phyloP scores from a whole-genome alignment of 768 basidiomycete species.

The Termitomyces sp. region DNA sequence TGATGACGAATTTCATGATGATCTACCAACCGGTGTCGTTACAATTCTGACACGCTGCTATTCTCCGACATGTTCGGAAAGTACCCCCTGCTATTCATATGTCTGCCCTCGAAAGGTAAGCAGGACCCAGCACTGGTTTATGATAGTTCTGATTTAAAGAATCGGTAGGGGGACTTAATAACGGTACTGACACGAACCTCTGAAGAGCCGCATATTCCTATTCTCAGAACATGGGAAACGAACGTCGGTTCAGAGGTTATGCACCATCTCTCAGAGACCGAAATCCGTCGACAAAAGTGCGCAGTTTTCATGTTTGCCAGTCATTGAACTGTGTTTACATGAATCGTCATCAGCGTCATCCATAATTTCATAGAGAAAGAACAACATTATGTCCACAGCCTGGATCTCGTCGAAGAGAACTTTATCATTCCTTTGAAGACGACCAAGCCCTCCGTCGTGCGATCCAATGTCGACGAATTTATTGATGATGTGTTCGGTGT shows the following conservation, averaged over 20 bases:
- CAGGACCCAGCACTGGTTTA: background rate
- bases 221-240: slow-evolving; percentile 37
- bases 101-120: slow-evolving; percentile 68
- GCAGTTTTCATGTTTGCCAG: slow-evolving; percentile 6
- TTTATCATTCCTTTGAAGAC: slow-evolving; percentile 42
- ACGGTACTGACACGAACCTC: slow-evolving; percentile 18
- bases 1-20: slow-evolving; percentile 53
- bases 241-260: slow-evolving; percentile 33
- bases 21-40: slow-evolving; percentile 82
- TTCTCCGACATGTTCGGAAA: slow-evolving; percentile 78
- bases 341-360: slow-evolving; percentile 47
- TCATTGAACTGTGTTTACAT: background rate
- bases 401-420: slow-evolving; percentile 75
- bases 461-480: slow-evolving; percentile 61
- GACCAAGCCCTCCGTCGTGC: slow-evolving; percentile 41
- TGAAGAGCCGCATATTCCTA: slow-evolving; percentile 22
- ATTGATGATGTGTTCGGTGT: slow-evolving; percentile 89
- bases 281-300: slow-evolving; percentile 77
- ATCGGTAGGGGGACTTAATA: slow-evolving; percentile 22
- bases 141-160: background rate
- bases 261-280: slow-evolving; percentile 56
- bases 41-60: slow-evolving; percentile 90
- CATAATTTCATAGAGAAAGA: slow-evolving; percentile 85
- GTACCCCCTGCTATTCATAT: slow-evolving; percentile 74
- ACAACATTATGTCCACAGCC: slow-evolving; percentile 81